These are phyloP conservation scores for Raphanus raphanistrum DNA, from an alignment of 345 rosid genomes.

Conservation along the genomic window DNA sequence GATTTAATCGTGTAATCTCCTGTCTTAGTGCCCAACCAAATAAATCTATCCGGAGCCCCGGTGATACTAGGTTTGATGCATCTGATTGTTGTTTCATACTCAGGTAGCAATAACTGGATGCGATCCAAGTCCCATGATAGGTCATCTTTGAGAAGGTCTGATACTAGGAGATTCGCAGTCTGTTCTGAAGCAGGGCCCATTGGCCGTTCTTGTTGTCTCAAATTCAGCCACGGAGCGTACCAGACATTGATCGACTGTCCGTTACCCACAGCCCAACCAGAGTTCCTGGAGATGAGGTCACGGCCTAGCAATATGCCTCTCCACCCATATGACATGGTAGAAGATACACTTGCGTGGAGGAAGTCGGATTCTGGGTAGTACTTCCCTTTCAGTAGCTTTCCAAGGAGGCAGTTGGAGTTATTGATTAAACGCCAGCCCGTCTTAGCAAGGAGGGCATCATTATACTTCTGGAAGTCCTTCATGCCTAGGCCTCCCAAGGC, in stretches of 20 bases:
- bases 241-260: not conserved
- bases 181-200: not conserved
- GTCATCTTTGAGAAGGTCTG: too few relatives aligned
- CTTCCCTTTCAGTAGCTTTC: not conserved
- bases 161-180: too few relatives aligned
- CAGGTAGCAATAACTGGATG: not conserved
- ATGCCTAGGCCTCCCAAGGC: not conserved
- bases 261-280: not conserved
- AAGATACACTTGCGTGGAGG: too few relatives aligned
- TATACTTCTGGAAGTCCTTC: not conserved
- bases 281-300: too few relatives aligned
- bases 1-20: not conserved
- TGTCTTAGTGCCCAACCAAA: not conserved
- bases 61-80: not conserved
- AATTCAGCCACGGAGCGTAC: not conserved
- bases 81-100: not conserved
- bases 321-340: not conserved
- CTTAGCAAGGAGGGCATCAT: not conserved
- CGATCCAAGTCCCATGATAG: too few relatives aligned
- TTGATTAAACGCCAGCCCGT: not conserved
- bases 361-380: not conserved
- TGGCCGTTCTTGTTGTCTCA: not conserved
- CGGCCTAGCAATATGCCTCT: not conserved
- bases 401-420: not conserved
- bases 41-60: not conserved